Evolutionary conservation across 768 basidiomycete genomes (phyloP), one percentile per base, ranked within the genome.

Genomic region (Neoboletus magnificus): DNA sequence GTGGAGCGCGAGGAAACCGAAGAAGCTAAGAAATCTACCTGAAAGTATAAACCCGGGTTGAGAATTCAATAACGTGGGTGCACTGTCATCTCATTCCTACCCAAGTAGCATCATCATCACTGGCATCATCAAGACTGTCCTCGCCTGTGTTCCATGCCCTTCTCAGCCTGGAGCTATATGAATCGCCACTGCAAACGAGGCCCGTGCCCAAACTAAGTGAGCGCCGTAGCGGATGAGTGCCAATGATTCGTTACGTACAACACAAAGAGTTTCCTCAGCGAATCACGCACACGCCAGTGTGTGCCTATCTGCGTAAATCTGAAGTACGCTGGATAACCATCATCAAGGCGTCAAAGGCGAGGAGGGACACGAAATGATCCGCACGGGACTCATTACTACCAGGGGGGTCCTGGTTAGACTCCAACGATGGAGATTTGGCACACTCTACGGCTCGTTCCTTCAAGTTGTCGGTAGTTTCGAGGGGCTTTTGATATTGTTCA

Each of bases 241-340:
- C n/a, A n/a, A n/a, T n/a, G n/a, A n/a, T n/a, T n/a, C n/a, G n/a
- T 36, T 5, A 59, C 43, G 9, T 39, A 60, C 57, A 59, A 60
- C 20, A 54, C 58, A 23, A 59, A 20, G 23, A 60, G 37, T 32
- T 50, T 54, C 27, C 36, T 40, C 47, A 59, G 22, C 13, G 51
- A 54, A 18, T 32, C 37, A 30, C 25, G 33, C 13, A 48, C 51
- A 25, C 2, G 35, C 58, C 57, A 60, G 43, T 54, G 47, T 1
- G 39, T 9, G 32, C 51, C 51, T 22, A 50, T 39, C 12, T 46
- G 51, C 16, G 18, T 32, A 18, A 49, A 50, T 0, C 11, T 5
- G 15, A 53, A 43, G 16, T 54, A 45, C 4, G 48, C 57, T 60
- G 39, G 42, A 42, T 12, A 16, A 32, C 25, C 25, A 15, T n/a